phyloP scores from a whole-genome alignment of 768 basidiomycete species.

The Pleurotus sapidus region DNA sequence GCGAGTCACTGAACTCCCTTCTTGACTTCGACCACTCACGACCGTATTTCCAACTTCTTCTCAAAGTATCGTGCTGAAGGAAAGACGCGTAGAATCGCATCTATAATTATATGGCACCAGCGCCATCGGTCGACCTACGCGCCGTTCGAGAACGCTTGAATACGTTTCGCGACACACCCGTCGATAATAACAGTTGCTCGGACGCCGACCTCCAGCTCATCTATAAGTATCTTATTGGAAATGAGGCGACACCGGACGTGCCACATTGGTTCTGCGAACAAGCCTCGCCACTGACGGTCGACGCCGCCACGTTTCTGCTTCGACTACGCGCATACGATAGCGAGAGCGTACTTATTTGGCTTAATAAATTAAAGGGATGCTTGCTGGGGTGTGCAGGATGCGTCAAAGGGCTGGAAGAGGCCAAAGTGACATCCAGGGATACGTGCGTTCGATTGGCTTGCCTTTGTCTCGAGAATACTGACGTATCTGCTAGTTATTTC shows the following conservation, averaged over 20 bases:
- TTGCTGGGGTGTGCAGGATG: slow-evolving; percentile 68
- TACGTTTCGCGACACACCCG: slow-evolving; percentile 56
- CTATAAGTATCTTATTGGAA: slow-evolving; percentile 49
- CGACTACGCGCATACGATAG: slow-evolving; percentile 78
- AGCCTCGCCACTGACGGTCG: slow-evolving; percentile 51
- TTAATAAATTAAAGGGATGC: slow-evolving; percentile 49
- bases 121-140: background rate
- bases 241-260: slow-evolving; percentile 30
- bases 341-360: slow-evolving; percentile 61
- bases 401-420: slow-evolving; percentile 60
- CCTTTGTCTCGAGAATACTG: slow-evolving; percentile 11
- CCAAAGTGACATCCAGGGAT: slow-evolving; percentile 58
- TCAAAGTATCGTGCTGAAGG: too few relatives aligned
- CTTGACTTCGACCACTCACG: too few relatives aligned
- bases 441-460: slow-evolving; percentile 56
- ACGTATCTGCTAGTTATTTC: slow-evolving; percentile 57
- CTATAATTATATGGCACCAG: too few relatives aligned
- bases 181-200: slow-evolving; percentile 44
- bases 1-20: too few relatives aligned
- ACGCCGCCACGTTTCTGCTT: slow-evolving; percentile 78
- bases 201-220: slow-evolving; percentile 47
- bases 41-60: too few relatives aligned
- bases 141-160: slow-evolving; percentile 35
- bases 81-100: too few relatives aligned
- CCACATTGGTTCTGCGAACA: slow-evolving; percentile 83